Conservation (phyloP, 176 grass and related monocot species). For the Juncus inflexus region DNA sequence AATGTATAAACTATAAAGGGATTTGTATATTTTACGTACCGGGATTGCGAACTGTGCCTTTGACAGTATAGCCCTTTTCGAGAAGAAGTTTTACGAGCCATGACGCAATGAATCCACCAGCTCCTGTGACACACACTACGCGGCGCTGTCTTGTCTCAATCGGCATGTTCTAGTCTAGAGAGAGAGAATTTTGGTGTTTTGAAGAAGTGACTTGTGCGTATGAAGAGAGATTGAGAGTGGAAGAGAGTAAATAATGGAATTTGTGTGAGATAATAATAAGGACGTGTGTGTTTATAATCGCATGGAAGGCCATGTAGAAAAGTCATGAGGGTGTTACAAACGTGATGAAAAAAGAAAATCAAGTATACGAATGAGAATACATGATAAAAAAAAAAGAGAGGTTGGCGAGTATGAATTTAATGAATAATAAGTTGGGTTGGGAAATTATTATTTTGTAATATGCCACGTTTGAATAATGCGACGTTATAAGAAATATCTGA, state of each 20-base stretch:
- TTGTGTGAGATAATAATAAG: too few species aligned
- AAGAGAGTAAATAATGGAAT: neutral
- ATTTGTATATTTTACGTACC: constrained; percentile 7
- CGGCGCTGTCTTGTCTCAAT: neutral
- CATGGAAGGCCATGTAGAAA: neutral
- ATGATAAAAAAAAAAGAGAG: too few species aligned
- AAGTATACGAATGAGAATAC: too few species aligned
- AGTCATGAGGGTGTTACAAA: too few species aligned
- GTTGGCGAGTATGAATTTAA: too few species aligned
- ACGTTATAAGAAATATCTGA: too few species aligned
- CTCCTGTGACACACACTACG: constrained; percentile 40
- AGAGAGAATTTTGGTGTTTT: too few species aligned
- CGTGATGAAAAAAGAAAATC: too few species aligned
- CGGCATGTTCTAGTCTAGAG: constrained; percentile 1
- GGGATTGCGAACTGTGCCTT: constrained; percentile 39
- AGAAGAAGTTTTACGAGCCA: constrained; percentile 44
- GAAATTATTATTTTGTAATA: too few species aligned
- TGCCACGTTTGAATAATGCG: too few species aligned
- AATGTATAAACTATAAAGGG: too few species aligned
- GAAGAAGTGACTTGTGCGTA: neutral
- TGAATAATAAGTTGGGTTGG: too few species aligned
- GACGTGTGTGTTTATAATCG: neutral
- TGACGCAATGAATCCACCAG: constrained; percentile 45
- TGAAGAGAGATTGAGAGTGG: neutral
- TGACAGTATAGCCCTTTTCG: constrained; percentile 32